phyloP scores from a whole-genome alignment of 225 moss, liverwort and hornwort species.

The Bryoerythrophyllum caledonicum region DNA sequence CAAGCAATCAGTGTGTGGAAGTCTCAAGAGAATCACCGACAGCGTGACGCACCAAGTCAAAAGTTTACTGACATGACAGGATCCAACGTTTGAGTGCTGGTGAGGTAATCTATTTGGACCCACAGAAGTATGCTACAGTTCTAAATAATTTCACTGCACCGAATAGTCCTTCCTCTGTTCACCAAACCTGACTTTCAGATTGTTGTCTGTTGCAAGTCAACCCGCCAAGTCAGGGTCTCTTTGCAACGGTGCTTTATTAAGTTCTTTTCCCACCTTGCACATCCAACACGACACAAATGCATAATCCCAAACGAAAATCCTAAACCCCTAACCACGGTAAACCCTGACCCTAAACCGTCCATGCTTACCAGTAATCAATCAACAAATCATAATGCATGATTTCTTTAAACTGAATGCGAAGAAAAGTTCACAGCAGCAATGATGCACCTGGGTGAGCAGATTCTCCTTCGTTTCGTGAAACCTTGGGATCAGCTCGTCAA shows the following conservation, averaged over 20 bases:
- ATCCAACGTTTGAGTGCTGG: not conserved
- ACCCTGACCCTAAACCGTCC: too few species aligned
- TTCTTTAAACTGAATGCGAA: too few species aligned
- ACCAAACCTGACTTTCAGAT: not conserved
- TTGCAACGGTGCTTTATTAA: not conserved
- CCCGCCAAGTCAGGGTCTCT: not conserved
- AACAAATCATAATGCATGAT: too few species aligned
- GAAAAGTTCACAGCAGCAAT: not conserved
- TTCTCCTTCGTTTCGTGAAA: not conserved
- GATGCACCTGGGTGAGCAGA: not conserved
- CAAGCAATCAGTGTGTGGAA: constrained; percentile 5
- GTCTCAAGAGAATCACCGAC: constrained; percentile 9
- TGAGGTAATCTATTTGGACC: constrained; percentile 2
- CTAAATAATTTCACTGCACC: not conserved
- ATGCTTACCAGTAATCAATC: not conserved
- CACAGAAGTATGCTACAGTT: not conserved
- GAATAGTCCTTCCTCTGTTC: not conserved
- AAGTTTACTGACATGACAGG: constrained; percentile 16
- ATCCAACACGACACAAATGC: not conserved
- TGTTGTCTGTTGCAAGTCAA: not conserved
- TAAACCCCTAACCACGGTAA: too few species aligned
- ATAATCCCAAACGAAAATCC: not conserved
- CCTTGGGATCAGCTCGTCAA: not conserved
- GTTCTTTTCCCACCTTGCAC: not conserved
- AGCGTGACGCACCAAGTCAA: not conserved